phyloP scores from a whole-genome alignment of 208 protist species.

The Plasmodiophora brassicae region DNA sequence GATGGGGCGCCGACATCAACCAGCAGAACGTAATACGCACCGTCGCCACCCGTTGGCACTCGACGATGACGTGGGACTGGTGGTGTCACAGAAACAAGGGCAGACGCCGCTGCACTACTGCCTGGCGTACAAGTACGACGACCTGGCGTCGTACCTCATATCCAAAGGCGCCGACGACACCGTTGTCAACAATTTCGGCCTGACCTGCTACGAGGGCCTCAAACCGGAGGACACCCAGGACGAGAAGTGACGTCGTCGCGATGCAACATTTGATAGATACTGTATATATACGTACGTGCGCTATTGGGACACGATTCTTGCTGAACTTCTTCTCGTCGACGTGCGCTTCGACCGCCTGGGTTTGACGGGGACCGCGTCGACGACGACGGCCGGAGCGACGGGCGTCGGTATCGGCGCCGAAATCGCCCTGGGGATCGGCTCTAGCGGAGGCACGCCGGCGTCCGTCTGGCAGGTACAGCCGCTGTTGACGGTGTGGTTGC shows the following conservation, averaged over 20 bases:
- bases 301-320: too few relatives aligned
- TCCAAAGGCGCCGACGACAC: constrained; percentile 40
- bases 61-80: too few relatives aligned
- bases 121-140: constrained; percentile 35
- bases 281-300: too few relatives aligned
- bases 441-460: background rate
- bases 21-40: constrained; percentile 39
- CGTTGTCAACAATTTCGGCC: constrained; percentile 41
- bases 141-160: constrained; percentile 33
- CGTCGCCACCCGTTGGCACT: too few relatives aligned
- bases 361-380: too few relatives aligned
- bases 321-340: too few relatives aligned
- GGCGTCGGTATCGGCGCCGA: too few relatives aligned
- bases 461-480: constrained; percentile 22
- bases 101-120: constrained; percentile 44
- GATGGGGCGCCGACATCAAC: constrained; percentile 39
- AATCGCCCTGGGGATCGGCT: too few relatives aligned
- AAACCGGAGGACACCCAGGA: constrained; percentile 16
- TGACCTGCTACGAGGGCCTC: constrained; percentile 37
- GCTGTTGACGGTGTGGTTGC: constrained; percentile 35
- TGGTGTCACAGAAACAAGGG: constrained; percentile 36
- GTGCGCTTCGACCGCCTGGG: too few relatives aligned
- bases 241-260: too few relatives aligned
- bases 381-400: too few relatives aligned
- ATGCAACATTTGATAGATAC: too few relatives aligned